Percentiles rank a stretch among this genome's conserved stretches.
phyloP scores from a whole-genome alignment of 768 basidiomycete species.

The Boletus tomentosulus region DNA sequence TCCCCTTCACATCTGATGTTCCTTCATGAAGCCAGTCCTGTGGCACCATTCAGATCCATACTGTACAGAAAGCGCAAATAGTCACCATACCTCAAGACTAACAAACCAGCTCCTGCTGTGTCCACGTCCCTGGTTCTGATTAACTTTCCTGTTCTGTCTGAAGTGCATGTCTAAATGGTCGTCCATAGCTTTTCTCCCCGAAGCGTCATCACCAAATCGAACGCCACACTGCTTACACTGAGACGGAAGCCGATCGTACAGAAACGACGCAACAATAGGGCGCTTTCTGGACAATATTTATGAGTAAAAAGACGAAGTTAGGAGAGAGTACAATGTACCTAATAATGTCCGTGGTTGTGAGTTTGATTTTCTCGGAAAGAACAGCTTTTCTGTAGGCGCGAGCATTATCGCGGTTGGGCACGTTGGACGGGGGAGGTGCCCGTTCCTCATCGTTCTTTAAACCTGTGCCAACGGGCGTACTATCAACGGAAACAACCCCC shows the following conservation, averaged over 20 bases:
- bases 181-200: slow-evolving; percentile 75
- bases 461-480: slow-evolving; percentile 49
- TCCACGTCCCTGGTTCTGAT: slow-evolving; percentile 74
- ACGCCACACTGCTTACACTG: slow-evolving; percentile 95
- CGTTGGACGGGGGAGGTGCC: slow-evolving; percentile 33
- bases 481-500: slow-evolving; percentile 62
- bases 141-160: slow-evolving; percentile 82
- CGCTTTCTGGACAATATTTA: slow-evolving; percentile 36
- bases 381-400: slow-evolving; percentile 59
- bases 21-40: slow-evolving; percentile 89
- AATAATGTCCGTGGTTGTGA: slow-evolving; percentile 66
- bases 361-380: slow-evolving; percentile 53
- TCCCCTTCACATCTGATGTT: slow-evolving; percentile 59
- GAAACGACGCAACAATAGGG: slow-evolving; percentile 55
- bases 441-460: slow-evolving; percentile 23
- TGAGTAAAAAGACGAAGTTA: neutral
- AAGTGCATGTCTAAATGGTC: slow-evolving; percentile 97
- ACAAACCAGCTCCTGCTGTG: slow-evolving; percentile 91
- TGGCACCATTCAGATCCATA: slow-evolving; percentile 10
- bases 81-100: slow-evolving; percentile 62
- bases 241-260: slow-evolving; percentile 70
- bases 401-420: slow-evolving; percentile 43
- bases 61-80: neutral
- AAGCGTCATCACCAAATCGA: slow-evolving; percentile 69
- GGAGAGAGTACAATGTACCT: slow-evolving; percentile 44